Percentiles rank a stretch among this genome's conserved stretches.
phyloP scores from a whole-genome alignment of 805 yeast genomes.

The Priceomyces medius region DNA sequence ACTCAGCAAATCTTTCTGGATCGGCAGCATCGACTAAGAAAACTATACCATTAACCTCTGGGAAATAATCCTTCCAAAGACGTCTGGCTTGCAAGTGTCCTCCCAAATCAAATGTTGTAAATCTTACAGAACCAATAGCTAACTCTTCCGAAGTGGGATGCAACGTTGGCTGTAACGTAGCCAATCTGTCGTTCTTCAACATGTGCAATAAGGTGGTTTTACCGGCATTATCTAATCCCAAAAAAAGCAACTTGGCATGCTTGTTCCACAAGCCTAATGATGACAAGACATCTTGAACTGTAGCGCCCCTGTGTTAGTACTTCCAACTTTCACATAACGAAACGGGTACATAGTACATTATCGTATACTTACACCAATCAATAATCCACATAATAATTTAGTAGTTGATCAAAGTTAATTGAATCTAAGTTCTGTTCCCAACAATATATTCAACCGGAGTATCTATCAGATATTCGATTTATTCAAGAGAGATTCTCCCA shows the following conservation, averaged over 20 bases:
- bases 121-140: conserved; percentile 92
- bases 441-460: neutral
- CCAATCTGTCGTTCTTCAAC: conserved; percentile 88
- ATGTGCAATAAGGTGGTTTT: conserved; percentile 47
- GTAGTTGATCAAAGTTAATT: neutral
- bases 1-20: conserved; percentile 90
- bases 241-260: conserved; percentile 47
- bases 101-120: conserved; percentile 97
- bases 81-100: conserved; percentile 99
- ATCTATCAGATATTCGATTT: neutral
- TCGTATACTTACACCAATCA: conserved; percentile 35
- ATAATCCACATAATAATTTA: conserved; percentile 31
- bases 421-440: neutral
- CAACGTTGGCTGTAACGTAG: conserved; percentile 95
- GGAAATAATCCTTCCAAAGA: conserved; percentile 99
- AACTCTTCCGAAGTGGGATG: conserved; percentile 99
- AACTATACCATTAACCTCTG: conserved; percentile 97
- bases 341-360: neutral
- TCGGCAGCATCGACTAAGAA: conserved; percentile 97
- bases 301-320: conserved; percentile 10
- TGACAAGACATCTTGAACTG: conserved; percentile 46
- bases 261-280: conserved; percentile 50
- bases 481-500: neutral
- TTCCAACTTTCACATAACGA: neutral
- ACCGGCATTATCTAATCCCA: conserved; percentile 49